These are phyloP conservation scores for Aspergillus fijiensis DNA, from an alignment of 2,329 filamentous ascomycete species.

Conservation along the genomic window DNA sequence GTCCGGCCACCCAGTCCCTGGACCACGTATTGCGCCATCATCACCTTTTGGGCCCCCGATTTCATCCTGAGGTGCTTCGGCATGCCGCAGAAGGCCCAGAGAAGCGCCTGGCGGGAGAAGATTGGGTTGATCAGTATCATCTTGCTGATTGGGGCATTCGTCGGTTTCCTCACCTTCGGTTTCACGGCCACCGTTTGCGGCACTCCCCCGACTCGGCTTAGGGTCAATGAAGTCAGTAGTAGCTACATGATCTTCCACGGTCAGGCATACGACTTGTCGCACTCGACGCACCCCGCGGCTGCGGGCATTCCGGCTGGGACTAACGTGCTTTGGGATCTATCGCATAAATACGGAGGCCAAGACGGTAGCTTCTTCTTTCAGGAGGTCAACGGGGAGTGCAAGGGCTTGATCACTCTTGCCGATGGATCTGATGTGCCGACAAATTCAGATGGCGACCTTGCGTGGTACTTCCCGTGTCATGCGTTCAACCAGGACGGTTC, in stretches of 20 bases:
- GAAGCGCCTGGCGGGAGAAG: conserved; percentile 95
- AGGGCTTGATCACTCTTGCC: conserved; percentile 76
- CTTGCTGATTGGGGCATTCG: conserved; percentile 77
- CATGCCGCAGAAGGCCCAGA: conserved; percentile 79
- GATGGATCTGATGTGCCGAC: conserved; percentile 75
- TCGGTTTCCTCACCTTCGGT: conserved; percentile 94
- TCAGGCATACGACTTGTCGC: conserved; percentile 77
- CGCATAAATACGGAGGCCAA: conserved; percentile 76
- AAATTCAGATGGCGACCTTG: conserved; percentile 70
- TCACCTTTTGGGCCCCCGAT: conserved; percentile 94
- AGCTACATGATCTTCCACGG: conserved; percentile 98
- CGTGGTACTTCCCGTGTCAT: conserved; percentile 95
- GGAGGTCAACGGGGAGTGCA: conserved; percentile 96
- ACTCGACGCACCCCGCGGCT: conserved; percentile 75
- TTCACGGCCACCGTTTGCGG: conserved; percentile 89
- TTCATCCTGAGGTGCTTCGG: conserved; percentile 82
- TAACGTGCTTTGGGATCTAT: conserved; percentile 86
- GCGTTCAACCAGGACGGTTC: conserved; percentile 94
- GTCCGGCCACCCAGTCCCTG: conserved; percentile 81
- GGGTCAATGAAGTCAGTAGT: conserved; percentile 73
- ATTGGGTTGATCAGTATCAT: conserved; percentile 96
- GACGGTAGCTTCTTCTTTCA: conserved; percentile 98
- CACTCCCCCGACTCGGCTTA: conserved; percentile 67
- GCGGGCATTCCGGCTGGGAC: conserved; percentile 70
- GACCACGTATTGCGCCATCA: conserved; percentile 90